Percentiles rank a stretch among this genome's conserved stretches.
Conservation (phyloP, 768 basidiomycete genomes). For the Psilocybe tampanensis region DNA sequence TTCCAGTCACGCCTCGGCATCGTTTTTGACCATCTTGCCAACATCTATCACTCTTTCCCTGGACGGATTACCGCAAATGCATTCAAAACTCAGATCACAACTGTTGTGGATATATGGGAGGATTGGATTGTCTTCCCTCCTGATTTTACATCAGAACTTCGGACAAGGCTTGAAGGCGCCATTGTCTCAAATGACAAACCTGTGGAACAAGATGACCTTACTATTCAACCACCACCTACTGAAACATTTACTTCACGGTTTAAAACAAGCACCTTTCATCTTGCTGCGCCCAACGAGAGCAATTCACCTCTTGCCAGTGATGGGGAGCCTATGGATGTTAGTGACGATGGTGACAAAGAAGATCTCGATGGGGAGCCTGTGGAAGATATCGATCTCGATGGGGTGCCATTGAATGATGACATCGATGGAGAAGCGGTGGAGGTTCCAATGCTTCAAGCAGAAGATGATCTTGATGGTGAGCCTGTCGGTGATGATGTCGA, state of each 20-base stretch:
- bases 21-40: slow-evolving; percentile 94
- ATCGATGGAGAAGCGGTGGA: slow-evolving; percentile 39
- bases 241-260: slow-evolving; percentile 59
- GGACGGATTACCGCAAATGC: slow-evolving; percentile 95
- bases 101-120: slow-evolving; percentile 95
- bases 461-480: slow-evolving; percentile 51
- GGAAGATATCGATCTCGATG: slow-evolving; percentile 32
- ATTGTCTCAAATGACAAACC: slow-evolving; percentile 29
- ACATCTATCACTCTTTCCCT: slow-evolving; percentile 94
- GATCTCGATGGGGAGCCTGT: slow-evolving; percentile 54
- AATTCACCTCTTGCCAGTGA: slow-evolving; percentile 32
- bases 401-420: slow-evolving; percentile 36
- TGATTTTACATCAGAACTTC: slow-evolving; percentile 77
- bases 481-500: slow-evolving; percentile 31
- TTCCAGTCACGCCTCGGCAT: slow-evolving; percentile 90
- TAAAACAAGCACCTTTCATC: slow-evolving; percentile 78
- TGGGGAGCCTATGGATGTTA: slow-evolving; percentile 39
- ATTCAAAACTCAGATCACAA: slow-evolving; percentile 90
- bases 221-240: slow-evolving; percentile 5
- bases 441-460: slow-evolving; percentile 37
- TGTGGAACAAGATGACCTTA: slow-evolving; percentile 28
- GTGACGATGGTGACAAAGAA: slow-evolving; percentile 34
- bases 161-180: slow-evolving; percentile 72
- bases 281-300: slow-evolving; percentile 46
- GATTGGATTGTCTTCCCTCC: slow-evolving; percentile 97